Evolutionary conservation across 768 basidiomycete genomes (phyloP), one percentile per base, ranked within the genome.

Genomic region (Podaxis sp.): DNA sequence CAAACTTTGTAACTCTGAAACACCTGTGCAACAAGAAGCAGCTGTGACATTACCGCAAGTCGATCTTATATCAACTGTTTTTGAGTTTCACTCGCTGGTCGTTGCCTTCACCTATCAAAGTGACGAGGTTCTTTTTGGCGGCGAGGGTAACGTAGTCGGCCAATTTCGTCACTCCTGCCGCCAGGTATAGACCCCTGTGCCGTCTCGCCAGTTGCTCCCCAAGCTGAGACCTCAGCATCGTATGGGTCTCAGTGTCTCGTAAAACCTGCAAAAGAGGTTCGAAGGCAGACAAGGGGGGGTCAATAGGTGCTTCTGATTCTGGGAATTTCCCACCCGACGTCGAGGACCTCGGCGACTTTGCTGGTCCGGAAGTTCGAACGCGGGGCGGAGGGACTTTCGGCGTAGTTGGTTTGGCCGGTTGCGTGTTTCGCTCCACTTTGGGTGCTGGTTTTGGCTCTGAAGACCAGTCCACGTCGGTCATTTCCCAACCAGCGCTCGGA

Each of bases 71-170:
- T 39, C 26, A n/a, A 58, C 13, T 48, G 15, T 19, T 30, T 22
- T 30, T 61, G 39, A 61, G 59, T 26, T 61, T 44, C 9, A 61
- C 51, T n/a, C 24, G 51, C 40, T 61, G 59, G 28, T 42, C 24
- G 26, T 42, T 52, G 19, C 42, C 59, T n/a, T 15, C n/a, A 3
- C 59, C 59, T 9, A 4, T 5, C 26, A 61, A 1, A 12, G 13
- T 26, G 48, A 66, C 36, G 22, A 64, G 36, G 17, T 59, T 59
- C 7, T 52, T 30, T 28, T 59, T 60, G 22, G 26, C 63, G 7
- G 65, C 65, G 36, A 64, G 36, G 12, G 49, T 51, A 22, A 66
- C 44, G 30, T 56, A 66, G n/a, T 60, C 57, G 13, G 38, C 54
- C 26, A 66, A 64, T 5, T 44, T 48, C n/a, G 38, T 59, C 19